Evolutionary conservation across 116 monocot species (phyloP).

Genomic region (Iris pallida): DNA sequence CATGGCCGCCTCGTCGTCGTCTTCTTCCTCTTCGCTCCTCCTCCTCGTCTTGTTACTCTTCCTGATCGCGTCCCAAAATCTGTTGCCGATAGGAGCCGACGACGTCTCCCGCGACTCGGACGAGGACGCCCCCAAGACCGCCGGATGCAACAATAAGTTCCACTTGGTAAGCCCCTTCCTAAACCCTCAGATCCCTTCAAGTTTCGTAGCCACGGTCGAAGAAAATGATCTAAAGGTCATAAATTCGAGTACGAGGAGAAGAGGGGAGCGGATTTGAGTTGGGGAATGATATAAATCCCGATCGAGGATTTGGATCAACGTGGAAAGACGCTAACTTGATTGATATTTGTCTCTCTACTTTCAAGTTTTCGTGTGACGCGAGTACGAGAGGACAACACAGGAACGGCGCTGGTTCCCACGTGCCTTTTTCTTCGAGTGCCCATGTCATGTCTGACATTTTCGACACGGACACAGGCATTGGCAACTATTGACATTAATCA

Average conservation of each 20-base stretch:
- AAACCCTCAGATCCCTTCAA: background rate
- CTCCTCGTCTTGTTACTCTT: conserved; percentile 11
- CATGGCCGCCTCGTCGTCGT: conserved; percentile 11
- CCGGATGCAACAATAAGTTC: conserved; percentile 43
- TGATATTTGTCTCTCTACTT: no score
- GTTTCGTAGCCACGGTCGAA: background rate
- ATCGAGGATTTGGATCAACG: background rate
- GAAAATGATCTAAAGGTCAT: background rate
- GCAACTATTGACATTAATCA: no score
- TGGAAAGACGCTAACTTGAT: background rate
- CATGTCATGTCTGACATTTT: no score
- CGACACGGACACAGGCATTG: no score
- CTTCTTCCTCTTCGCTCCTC: no score
- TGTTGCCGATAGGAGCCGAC: conserved; percentile 6
- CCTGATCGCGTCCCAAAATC: conserved; percentile 5
- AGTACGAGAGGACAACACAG: no score
- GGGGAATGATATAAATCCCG: background rate
- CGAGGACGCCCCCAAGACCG: conserved; percentile 24
- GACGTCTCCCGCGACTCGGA: conserved; percentile 34
- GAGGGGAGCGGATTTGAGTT: background rate
- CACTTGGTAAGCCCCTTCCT: conserved; percentile 29
- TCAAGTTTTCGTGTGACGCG: background rate
- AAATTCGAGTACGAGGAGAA: no score
- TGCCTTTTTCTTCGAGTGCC: no score
- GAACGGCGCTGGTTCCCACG: no score